phyloP scores from a whole-genome alignment of 148 eudicot genomes.

The Oxyria digyna region DNA sequence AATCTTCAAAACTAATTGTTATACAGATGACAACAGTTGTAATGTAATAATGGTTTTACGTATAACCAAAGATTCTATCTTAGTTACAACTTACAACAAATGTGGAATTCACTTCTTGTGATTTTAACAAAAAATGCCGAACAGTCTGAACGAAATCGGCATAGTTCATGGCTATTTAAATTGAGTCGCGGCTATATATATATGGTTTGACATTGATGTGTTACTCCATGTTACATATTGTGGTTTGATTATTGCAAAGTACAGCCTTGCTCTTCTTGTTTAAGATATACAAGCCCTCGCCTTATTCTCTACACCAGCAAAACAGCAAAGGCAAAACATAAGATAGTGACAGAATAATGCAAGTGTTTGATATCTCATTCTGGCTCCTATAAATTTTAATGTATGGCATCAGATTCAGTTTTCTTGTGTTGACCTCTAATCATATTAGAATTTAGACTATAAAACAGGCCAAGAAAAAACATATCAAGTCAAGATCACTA shows the following conservation, averaged over 20 bases:
- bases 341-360: neutral
- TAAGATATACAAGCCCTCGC: conserved; percentile 39
- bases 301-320: conserved; percentile 32
- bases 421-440: no score
- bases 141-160: neutral
- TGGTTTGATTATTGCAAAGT: conserved; percentile 23
- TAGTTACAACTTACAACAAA: conserved; percentile 3
- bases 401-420: no score
- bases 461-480: no score
- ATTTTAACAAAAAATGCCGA: neutral
- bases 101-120: conserved; percentile 4
- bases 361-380: neutral
- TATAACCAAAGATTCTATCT: neutral
- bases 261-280: conserved; percentile 56
- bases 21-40: neutral
- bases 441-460: no score
- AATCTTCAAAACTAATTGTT: neutral
- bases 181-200: neutral
- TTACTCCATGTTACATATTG: neutral
- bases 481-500: neutral
- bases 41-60: neutral
- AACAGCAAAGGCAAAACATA: neutral
- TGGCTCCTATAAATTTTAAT: no score
- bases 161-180: neutral
- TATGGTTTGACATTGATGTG: neutral